Conservation (phyloP, 2,329 filamentous ascomycete species). For the Sporothrix brunneoviolacea region DNA sequence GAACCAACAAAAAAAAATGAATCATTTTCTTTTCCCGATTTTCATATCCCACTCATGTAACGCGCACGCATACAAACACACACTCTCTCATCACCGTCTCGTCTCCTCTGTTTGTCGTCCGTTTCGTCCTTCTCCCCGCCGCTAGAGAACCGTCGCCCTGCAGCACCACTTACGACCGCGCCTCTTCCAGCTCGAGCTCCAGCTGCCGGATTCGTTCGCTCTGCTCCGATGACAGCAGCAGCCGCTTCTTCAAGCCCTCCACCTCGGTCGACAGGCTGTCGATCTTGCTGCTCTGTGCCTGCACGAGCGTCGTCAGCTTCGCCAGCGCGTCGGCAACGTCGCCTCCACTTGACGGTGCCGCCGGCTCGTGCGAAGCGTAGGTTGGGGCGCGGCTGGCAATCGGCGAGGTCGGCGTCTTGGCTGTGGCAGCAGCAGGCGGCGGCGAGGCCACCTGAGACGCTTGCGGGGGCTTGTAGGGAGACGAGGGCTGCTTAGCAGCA, state of each 20-base stretch:
- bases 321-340: conserved; percentile 41
- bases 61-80: no score
- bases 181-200: conserved; percentile 60
- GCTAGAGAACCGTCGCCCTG: no score
- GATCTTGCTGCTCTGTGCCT: conserved; percentile 69
- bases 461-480: conserved; percentile 33
- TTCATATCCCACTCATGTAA: no score
- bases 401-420: conserved; percentile 27
- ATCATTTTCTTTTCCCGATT: no score
- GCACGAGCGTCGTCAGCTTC: conserved; percentile 70
- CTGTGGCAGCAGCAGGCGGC: conserved; percentile 20
- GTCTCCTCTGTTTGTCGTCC: neutral
- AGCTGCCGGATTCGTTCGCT: conserved; percentile 61
- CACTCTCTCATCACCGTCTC: no score
- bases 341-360: conserved; percentile 49
- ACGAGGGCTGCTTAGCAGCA: conserved; percentile 32
- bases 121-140: neutral
- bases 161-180: conserved; percentile 49
- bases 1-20: neutral
- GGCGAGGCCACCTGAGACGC: conserved; percentile 6
- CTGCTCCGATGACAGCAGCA: conserved; percentile 58
- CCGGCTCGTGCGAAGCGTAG: conserved; percentile 48
- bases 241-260: conserved; percentile 71
- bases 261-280: conserved; percentile 63
- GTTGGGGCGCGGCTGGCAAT: conserved; percentile 18